Conservation (phyloP, 2,329 filamentous ascomycete genomes). For the Lachnellula arida region DNA sequence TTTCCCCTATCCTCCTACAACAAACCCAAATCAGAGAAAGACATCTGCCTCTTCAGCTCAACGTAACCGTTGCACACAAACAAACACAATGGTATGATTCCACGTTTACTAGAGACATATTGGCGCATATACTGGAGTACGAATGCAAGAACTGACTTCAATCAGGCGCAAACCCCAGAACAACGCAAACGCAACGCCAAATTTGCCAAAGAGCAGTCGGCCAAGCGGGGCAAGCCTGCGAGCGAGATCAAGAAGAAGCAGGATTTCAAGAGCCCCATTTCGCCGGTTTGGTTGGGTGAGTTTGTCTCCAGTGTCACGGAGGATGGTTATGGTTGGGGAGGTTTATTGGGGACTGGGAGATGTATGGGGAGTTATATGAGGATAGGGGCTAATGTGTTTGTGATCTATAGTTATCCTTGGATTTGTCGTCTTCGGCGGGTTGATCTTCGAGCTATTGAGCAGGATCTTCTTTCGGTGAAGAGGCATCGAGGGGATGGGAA, state of each 20-base stretch:
- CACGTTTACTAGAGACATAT: neutral
- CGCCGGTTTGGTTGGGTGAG: slow-evolving; percentile 59
- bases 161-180: slow-evolving; percentile 75
- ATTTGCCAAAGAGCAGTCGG: slow-evolving; percentile 69
- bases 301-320: slow-evolving; percentile 9
- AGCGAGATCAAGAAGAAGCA: slow-evolving; percentile 57
- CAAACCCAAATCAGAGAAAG: neutral
- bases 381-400: neutral
- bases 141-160: slow-evolving; percentile 1
- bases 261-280: slow-evolving; percentile 49
- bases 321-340: neutral
- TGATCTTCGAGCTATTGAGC: slow-evolving; percentile 35
- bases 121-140: neutral
- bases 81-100: slow-evolving; percentile 19
- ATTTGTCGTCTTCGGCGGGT: slow-evolving; percentile 32
- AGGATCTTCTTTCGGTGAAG: slow-evolving; percentile 31
- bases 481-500: neutral
- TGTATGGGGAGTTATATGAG: no score
- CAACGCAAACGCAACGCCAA: slow-evolving; percentile 77
- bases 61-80: neutral
- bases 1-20: neutral
- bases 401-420: slow-evolving; percentile 24
- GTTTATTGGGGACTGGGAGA: neutral
- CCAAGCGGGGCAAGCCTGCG: slow-evolving; percentile 70
- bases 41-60: neutral